These are phyloP conservation scores for Agrostemma githago DNA, from an alignment of 148 eudicot genomes.

Conservation along the genomic window DNA sequence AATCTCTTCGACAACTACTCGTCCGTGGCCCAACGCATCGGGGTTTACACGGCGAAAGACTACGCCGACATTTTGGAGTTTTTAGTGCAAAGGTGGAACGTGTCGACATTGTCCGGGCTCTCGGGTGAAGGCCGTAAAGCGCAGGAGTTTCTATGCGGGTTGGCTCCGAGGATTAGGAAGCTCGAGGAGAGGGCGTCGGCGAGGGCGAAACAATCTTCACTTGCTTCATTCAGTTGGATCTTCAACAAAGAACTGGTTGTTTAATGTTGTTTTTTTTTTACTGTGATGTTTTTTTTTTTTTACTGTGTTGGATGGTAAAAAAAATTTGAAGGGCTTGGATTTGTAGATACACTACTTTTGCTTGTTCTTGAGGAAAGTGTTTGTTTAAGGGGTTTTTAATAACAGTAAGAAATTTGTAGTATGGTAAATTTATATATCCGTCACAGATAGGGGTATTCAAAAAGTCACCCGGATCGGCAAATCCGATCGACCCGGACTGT, in stretches of 20 bases:
- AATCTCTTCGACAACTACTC: conserved; percentile 43
- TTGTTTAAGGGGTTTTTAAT: conserved; percentile 10
- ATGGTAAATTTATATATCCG: neutral
- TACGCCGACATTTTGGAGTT: conserved; percentile 44
- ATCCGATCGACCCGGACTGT: too few relatives aligned
- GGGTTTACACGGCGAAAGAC: conserved; percentile 46
- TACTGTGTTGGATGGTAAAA: neutral
- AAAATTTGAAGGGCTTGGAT: conserved; percentile 13
- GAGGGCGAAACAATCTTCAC: conserved; percentile 32
- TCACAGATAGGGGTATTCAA: too few relatives aligned
- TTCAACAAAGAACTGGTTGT: conserved; percentile 18
- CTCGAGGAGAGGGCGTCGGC: conserved; percentile 43
- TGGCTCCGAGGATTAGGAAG: conserved; percentile 45
- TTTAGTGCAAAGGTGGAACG: conserved; percentile 40
- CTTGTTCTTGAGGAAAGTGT: conserved; percentile 5
- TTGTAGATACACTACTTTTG: conserved; percentile 26
- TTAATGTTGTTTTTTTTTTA: neutral
- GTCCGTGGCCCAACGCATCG: conserved; percentile 38
- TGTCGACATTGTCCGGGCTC: conserved; percentile 29
- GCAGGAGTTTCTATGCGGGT: conserved; percentile 38
- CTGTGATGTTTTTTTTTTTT: neutral
- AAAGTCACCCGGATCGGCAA: too few relatives aligned
- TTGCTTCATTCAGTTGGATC: conserved; percentile 46
- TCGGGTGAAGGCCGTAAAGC: conserved; percentile 42
- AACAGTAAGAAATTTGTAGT: neutral